A percentile compares a stretch with the other conserved stretches of the same genome.
Evolutionary conservation across 2,329 filamentous ascomycete species (phyloP).

Genomic region (Ceratocystis variospora): DNA sequence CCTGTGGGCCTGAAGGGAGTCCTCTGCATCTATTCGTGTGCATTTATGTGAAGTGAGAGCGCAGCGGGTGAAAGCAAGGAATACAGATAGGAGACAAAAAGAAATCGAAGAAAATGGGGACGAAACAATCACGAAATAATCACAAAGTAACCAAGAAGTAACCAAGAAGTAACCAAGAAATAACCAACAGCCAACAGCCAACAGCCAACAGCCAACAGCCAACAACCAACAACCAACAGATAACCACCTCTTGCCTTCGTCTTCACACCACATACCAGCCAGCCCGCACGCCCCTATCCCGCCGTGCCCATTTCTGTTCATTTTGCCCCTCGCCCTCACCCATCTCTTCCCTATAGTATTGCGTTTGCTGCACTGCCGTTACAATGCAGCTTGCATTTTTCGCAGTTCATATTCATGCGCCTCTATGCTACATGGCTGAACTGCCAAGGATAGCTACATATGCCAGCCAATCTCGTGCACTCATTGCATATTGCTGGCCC

Average conservation of each 20-base stretch:
- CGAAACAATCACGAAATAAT: not conserved
- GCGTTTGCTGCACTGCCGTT: not conserved
- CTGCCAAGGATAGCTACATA: constrained; percentile 4
- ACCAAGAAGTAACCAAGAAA: too few species aligned
- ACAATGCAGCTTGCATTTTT: not conserved
- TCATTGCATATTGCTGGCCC: too few species aligned
- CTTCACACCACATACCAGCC: not conserved
- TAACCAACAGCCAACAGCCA: too few species aligned
- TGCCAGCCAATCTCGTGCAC: not conserved
- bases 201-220: too few species aligned
- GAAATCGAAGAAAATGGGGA: not conserved
- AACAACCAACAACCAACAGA: too few species aligned
- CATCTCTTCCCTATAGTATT: not conserved
- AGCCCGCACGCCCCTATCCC: not conserved
- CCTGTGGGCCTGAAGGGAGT: too few species aligned
- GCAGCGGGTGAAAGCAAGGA: too few species aligned
- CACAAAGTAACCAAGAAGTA: not conserved
- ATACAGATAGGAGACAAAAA: not conserved
- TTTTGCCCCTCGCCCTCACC: not conserved
- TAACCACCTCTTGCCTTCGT: not conserved
- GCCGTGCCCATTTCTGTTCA: not conserved
- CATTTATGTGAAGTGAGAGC: too few species aligned
- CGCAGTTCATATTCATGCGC: not conserved
- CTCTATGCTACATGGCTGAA: not conserved
- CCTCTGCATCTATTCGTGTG: too few species aligned